phyloP scores from a whole-genome alignment of 345 rosid species.

The Sonneratia alba region DNA sequence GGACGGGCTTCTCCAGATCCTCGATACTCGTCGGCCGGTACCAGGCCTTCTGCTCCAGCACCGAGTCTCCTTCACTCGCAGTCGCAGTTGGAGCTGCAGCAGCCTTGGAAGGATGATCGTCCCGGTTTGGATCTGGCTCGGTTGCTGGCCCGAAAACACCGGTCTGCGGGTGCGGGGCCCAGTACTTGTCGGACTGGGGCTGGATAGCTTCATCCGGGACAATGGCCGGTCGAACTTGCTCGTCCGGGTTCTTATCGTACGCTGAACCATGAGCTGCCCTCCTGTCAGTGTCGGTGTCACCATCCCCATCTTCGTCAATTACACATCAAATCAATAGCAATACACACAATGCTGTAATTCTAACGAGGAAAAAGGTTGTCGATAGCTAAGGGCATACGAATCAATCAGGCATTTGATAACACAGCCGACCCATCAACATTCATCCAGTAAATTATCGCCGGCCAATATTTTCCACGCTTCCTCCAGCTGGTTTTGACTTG shows the following conservation, averaged over 20 bases:
- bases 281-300: slow-evolving; percentile 14
- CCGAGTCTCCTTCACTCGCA: slow-evolving; percentile 12
- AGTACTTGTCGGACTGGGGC: slow-evolving; percentile 61
- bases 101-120: slow-evolving; percentile 9
- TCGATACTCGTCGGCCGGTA: slow-evolving; percentile 88
- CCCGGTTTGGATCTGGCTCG: slow-evolving; percentile 17
- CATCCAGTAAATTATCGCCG: too few relatives aligned
- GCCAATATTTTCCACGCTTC: too few relatives aligned
- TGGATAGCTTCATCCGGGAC: slow-evolving; percentile 67
- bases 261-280: slow-evolving; percentile 45
- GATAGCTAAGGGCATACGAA: too few relatives aligned
- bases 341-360: too few relatives aligned
- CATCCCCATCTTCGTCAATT: too few relatives aligned
- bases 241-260: slow-evolving; percentile 83
- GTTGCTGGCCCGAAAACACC: slow-evolving; percentile 81
- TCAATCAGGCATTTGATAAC: too few relatives aligned
- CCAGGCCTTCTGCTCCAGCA: slow-evolving; percentile 81
- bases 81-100: slow-evolving; percentile 5
- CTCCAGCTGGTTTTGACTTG: too few relatives aligned
- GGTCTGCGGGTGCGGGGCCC: slow-evolving; percentile 93
- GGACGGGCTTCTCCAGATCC: slow-evolving; percentile 65
- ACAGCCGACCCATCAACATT: too few relatives aligned
- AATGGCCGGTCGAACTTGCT: slow-evolving; percentile 32
- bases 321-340: too few relatives aligned
- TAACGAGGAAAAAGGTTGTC: too few relatives aligned